Percentiles rank a stretch among this genome's conserved stretches.
These are phyloP conservation scores for Lactifluus volemus DNA, from an alignment of 768 basidiomycete species.

Conservation along the genomic window DNA sequence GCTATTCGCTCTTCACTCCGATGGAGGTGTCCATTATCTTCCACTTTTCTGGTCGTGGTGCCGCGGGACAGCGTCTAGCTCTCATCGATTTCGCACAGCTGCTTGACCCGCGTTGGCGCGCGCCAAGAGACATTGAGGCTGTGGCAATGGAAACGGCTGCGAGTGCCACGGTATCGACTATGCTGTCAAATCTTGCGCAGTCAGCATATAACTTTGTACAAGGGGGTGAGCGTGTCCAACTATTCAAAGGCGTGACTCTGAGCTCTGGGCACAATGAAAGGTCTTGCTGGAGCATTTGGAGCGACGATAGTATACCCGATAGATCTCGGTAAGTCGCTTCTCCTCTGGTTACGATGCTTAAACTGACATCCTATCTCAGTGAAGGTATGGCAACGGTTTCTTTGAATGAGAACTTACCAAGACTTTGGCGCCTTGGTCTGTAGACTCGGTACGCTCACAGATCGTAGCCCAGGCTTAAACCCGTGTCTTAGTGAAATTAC, in stretches of 20 bases:
- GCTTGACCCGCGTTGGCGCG: slow-evolving; percentile 81
- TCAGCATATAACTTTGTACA: slow-evolving; percentile 82
- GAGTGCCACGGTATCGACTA: slow-evolving; percentile 29
- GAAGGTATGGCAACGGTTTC: slow-evolving; percentile 44
- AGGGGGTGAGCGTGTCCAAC: slow-evolving; percentile 50
- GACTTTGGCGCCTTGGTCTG: neutral
- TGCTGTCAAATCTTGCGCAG: slow-evolving; percentile 49
- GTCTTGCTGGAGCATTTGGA: slow-evolving; percentile 88
- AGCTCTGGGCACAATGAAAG: slow-evolving; percentile 30
- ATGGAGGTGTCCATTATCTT: slow-evolving; percentile 99
- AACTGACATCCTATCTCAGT: slow-evolving; percentile 33
- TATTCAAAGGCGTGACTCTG: neutral
- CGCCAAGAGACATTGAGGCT: slow-evolving; percentile 47
- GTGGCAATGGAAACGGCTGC: slow-evolving; percentile 26
- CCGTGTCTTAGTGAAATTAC: neutral
- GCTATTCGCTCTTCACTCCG: slow-evolving; percentile 92
- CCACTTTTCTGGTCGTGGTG: slow-evolving; percentile 89
- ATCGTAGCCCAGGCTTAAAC: neutral
- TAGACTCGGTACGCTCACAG: slow-evolving; percentile 48
- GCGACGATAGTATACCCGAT: slow-evolving; percentile 99
- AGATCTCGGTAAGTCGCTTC: slow-evolving; percentile 61
- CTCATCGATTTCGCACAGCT: slow-evolving; percentile 89
- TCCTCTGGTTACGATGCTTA: slow-evolving; percentile 6
- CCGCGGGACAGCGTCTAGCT: slow-evolving; percentile 59
- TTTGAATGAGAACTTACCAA: neutral